Base-by-base conservation (phyloP, 225 moss, liverwort and hornwort species). In the Pseudisothecium myosuroides region DNA sequence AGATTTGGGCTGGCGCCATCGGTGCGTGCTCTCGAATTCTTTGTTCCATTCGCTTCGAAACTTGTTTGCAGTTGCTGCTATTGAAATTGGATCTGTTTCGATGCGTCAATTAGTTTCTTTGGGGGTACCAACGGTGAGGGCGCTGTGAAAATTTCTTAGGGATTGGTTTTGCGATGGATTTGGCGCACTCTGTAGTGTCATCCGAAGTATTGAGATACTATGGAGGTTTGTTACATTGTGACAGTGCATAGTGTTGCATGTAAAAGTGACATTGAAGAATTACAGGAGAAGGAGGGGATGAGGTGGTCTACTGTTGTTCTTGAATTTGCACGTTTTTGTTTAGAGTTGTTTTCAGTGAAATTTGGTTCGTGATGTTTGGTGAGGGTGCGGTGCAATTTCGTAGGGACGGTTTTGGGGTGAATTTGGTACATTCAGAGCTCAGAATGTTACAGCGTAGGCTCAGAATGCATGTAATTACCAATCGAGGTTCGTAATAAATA, bases 1-100 rank as follows among this genome's bases (percentile, higher is more conserved):
- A 98, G 88, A 90, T 95, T 76, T 93, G 93, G 88, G 95, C 81
- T 32, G 98, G 98, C 41, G 94, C 96, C 68, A 80, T 96, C 24
- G 96, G 97, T 98, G 83, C 32, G 92, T 43, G 80, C 21, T 72
- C 36, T 59, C 17, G 43, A 55, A 28, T 34, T 69, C 24, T 67
- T 50, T 29, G 43, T 34, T 69, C 28, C 80, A 18, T 41, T 78
- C 28, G 23, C 19, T 64, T 85, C 39, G 29, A 83, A 39, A 37
- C 16, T 26, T 45, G 18, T 45, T 76, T 86, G 20, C 31, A 59
- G 28, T 85, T 64, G 39, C 86, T 61, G 12, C 59, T 10, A 20
- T 12, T n/a, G 62, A 56, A 78, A 50, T 88, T 88, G 58, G 50
- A 17, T 60, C 39, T 36, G 50, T 64, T 84, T 55, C 5, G 24